Evolutionary conservation across 2,329 filamentous ascomycete genomes (phyloP).

Genomic region (Pseudopithomyces chartarum): DNA sequence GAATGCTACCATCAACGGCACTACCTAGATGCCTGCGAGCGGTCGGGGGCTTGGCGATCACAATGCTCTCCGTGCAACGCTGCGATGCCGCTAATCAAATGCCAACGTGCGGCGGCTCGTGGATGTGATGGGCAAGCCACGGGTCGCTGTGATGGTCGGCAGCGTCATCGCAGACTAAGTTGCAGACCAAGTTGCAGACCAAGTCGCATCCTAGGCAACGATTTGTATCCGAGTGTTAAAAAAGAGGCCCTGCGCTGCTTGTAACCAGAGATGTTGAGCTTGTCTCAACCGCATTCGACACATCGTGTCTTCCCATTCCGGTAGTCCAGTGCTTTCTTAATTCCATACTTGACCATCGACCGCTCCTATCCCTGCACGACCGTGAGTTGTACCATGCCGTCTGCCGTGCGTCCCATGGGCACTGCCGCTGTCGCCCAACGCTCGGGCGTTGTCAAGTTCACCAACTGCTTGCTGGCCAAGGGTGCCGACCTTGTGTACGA

Average conservation of each 20-base stretch:
- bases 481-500: constrained; percentile 70
- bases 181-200: not conserved
- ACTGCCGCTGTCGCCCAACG: constrained; percentile 38
- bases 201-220: not conserved
- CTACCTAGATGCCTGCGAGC: constrained; percentile 8
- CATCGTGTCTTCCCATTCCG: constrained; percentile 24
- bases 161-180: constrained; percentile 15
- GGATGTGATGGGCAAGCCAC: constrained; percentile 8
- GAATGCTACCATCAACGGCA: constrained; percentile 23
- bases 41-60: constrained; percentile 13
- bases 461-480: constrained; percentile 80
- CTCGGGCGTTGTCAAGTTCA: constrained; percentile 77
- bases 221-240: constrained; percentile 25
- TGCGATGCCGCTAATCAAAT: constrained; percentile 10
- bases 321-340: constrained; percentile 9
- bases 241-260: constrained; percentile 18
- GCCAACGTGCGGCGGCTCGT: constrained; percentile 16
- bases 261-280: constrained; percentile 29
- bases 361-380: not conserved
- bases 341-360: constrained; percentile 10
- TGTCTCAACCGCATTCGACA: constrained; percentile 31
- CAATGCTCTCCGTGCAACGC: constrained; percentile 31
- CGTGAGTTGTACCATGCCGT: constrained; percentile 42
- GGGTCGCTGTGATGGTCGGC: constrained; percentile 19
- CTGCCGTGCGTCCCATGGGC: constrained; percentile 36